Conservation (phyloP, 2,329 filamentous ascomycete species). For the Fusarium odoratissimum region DNA sequence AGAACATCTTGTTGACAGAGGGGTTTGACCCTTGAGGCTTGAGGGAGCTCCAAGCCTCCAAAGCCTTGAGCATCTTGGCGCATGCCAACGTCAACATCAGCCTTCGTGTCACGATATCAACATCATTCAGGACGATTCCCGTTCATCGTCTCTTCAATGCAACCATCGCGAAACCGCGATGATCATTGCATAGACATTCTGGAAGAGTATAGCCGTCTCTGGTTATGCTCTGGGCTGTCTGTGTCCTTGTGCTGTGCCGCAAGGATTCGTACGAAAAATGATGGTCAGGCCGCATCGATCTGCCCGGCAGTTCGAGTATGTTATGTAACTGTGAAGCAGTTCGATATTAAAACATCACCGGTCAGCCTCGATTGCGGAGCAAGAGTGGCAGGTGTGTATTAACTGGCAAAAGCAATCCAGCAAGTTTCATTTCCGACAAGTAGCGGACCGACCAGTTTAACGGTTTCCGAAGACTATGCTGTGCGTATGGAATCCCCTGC, state of each 20-base stretch:
- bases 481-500: slow-evolving; percentile 8
- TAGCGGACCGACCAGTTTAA: slow-evolving; percentile 22
- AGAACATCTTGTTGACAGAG: slow-evolving; percentile 11
- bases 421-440: slow-evolving; percentile 41
- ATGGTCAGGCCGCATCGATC: slow-evolving; percentile 24
- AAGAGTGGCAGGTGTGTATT: not conserved
- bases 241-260: slow-evolving; percentile 23
- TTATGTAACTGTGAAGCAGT: slow-evolving; percentile 23
- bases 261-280: slow-evolving; percentile 8
- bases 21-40: not conserved
- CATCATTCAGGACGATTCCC: not conserved
- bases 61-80: slow-evolving; percentile 25
- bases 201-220: not conserved
- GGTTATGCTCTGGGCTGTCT: not conserved
- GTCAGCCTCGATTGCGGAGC: not conserved
- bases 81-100: slow-evolving; percentile 21
- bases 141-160: not conserved
- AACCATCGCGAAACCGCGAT: slow-evolving; percentile 2
- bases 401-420: slow-evolving; percentile 38
- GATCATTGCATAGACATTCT: not conserved
- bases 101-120: not conserved
- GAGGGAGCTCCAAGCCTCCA: slow-evolving; percentile 10
- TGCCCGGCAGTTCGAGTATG: slow-evolving; percentile 21
- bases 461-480: not conserved
- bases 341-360: not conserved